phyloP scores from a whole-genome alignment of 352 stramenopile genomes.

The Phytophthora pseudosyringae region DNA sequence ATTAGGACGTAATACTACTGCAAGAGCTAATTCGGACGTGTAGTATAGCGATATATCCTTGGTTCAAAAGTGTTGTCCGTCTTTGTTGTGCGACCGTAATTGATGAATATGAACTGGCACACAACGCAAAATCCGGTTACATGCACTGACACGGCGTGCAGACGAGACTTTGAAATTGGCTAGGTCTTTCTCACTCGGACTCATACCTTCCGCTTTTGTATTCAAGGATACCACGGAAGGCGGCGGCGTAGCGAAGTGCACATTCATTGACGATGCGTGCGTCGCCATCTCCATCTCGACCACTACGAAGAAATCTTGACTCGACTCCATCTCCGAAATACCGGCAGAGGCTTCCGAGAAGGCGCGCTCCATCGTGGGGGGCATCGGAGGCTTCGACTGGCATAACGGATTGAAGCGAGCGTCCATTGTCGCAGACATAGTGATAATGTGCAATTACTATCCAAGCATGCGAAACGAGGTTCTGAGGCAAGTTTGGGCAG shows the following conservation, averaged over 20 bases:
- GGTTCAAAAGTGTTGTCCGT: background rate
- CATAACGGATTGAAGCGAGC: background rate
- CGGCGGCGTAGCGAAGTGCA: conserved; percentile 3
- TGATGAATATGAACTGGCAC: too few species aligned
- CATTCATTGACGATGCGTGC: background rate
- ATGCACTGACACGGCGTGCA: too few species aligned
- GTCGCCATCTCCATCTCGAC: conserved; percentile 8
- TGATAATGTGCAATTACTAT: background rate
- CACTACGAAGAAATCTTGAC: background rate
- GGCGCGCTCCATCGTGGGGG: background rate
- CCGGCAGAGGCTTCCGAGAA: background rate
- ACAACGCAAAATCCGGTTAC: too few species aligned
- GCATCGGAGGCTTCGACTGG: conserved; percentile 3
- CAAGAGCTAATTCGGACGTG: too few species aligned
- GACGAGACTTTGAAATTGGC: conserved; percentile 9
- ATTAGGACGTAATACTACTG: too few species aligned
- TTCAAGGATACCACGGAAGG: conserved; percentile 15
- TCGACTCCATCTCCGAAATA: conserved; percentile 10
- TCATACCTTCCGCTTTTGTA: conserved; percentile 4
- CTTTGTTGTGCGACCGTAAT: too few species aligned
- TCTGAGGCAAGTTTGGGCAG: background rate
- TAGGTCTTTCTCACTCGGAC: conserved; percentile 9
- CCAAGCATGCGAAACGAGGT: too few species aligned
- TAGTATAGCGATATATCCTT: too few species aligned
- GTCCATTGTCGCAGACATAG: background rate